Evolutionary conservation across 768 basidiomycete species (phyloP).

Genomic region (Boletus rufocinnamomeus): DNA sequence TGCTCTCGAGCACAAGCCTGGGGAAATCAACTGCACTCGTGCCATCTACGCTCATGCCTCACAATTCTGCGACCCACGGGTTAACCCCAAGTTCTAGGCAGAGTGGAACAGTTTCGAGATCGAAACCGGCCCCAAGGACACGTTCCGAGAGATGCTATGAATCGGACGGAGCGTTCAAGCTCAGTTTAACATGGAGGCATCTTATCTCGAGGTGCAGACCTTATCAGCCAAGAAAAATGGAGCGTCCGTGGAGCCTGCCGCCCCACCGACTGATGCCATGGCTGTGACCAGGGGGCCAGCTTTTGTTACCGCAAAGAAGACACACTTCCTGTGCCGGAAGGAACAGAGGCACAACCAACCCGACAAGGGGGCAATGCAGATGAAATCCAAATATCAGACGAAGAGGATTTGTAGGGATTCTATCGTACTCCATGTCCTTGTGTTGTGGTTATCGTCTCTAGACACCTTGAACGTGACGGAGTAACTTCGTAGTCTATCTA

Average conservation of each 20-base stretch:
- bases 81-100: conserved; percentile 89
- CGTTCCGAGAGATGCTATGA: conserved; percentile 92
- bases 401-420: conserved; percentile 59
- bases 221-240: conserved; percentile 64
- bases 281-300: conserved; percentile 65
- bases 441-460: conserved; percentile 42
- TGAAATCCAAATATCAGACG: conserved; percentile 88
- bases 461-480: conserved; percentile 70
- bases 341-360: conserved; percentile 33
- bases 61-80: conserved; percentile 98
- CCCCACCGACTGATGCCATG: conserved; percentile 73
- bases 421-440: conserved; percentile 18
- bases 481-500: conserved; percentile 61
- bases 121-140: conserved; percentile 98
- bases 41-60: conserved; percentile 97
- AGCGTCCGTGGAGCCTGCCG: conserved; percentile 46
- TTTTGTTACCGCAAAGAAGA: conserved; percentile 77
- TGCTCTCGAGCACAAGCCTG: conserved; percentile 92
- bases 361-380: conserved; percentile 57
- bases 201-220: conserved; percentile 90
- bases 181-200: conserved; percentile 96
- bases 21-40: conserved; percentile 97
- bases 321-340: conserved; percentile 44
- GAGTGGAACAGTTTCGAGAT: conserved; percentile 99
- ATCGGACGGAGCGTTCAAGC: conserved; percentile 99